Base-by-base conservation (phyloP, 2,329 filamentous ascomycete species). In the Aspergillus caelatus region DNA sequence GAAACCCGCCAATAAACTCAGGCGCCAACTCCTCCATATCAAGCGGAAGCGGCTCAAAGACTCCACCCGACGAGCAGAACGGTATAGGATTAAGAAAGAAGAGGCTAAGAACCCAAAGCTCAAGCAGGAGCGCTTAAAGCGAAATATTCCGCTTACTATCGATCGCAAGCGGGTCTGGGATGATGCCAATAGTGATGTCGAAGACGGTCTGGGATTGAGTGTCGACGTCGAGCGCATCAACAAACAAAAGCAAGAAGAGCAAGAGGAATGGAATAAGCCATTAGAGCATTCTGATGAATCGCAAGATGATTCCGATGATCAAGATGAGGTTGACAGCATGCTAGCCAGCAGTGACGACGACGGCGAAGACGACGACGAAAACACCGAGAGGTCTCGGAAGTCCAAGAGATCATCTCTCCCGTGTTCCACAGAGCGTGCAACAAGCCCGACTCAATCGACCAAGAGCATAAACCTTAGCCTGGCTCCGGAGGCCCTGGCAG, bases 101-200 rank as follows among this genome's bases (percentile, higher is more conserved):
- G 95, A 99, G 79, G 87, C 90, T 67, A 91, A 90, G 77, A 88
- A 97, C 72, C 94, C 94, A 2, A 85, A 88, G 63, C 79, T 97
- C 64, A 88, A 88, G 69, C 88, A 87, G 65, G 86, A 90, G 68
- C 87, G 95, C 71, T 82, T 94, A 65, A 88, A 88, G 64, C 88
- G 86, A 69, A 97, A 97, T 80, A 85, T 93, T 50, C 91, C 95
- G 0, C 78, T 87, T 60, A 96, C 93, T 0, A 85, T 97, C 62
- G 94, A 97, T 71, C 87, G 89, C 71, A 97, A 97, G 83, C 88
- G 95, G 76, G 88, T 92, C 36, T 98, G 93, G 92, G 94, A 97
- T 72, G 89, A 94, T 58, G 86, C 87, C 57, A 89, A 89, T 55
- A 79, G 79, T 58, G 82, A 83, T 63, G 77, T 77, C 19, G 80